Percentiles rank a stretch among this genome's conserved stretches.
These are phyloP conservation scores for Solanum chaucha DNA, from an alignment of 257 asterid species.

Conservation along the genomic window DNA sequence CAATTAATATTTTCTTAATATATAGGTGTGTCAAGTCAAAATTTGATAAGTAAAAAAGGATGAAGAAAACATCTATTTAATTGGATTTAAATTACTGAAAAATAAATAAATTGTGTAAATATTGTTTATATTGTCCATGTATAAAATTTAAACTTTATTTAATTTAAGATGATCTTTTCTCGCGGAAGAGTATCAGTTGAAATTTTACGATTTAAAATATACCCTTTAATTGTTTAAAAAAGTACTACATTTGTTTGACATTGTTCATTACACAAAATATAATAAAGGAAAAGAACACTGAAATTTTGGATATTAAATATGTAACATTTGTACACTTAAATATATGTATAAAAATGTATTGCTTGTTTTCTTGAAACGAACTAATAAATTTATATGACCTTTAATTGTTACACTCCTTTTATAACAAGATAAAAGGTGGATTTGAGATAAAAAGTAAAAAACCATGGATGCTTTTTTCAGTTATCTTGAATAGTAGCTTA, in stretches of 20 bases:
- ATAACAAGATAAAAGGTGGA: not conserved
- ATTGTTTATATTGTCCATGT: not conserved
- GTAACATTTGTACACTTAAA: not conserved
- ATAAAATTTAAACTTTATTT: not conserved
- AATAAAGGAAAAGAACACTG: not conserved
- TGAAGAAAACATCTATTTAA: not conserved
- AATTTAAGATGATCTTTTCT: not conserved
- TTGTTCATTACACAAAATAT: not conserved
- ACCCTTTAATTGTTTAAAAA: not conserved
- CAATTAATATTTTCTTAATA: not conserved
- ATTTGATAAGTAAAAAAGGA: not conserved
- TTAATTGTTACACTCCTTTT: not conserved
- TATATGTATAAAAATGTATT: not conserved
- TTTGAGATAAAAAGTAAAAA: not conserved
- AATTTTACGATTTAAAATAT: not conserved
- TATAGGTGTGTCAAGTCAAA: not conserved
- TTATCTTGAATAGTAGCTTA: not conserved
- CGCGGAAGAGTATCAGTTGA: not conserved
- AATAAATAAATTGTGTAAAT: not conserved
- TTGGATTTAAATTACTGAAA: not conserved
- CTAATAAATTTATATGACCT: not conserved
- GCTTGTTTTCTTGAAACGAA: not conserved
- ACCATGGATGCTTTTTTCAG: not conserved
- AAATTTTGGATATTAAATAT: not conserved
- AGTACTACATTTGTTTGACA: not conserved